phyloP scores from a whole-genome alignment of 257 asterid genomes.

The Capsicum rhomboideum region DNA sequence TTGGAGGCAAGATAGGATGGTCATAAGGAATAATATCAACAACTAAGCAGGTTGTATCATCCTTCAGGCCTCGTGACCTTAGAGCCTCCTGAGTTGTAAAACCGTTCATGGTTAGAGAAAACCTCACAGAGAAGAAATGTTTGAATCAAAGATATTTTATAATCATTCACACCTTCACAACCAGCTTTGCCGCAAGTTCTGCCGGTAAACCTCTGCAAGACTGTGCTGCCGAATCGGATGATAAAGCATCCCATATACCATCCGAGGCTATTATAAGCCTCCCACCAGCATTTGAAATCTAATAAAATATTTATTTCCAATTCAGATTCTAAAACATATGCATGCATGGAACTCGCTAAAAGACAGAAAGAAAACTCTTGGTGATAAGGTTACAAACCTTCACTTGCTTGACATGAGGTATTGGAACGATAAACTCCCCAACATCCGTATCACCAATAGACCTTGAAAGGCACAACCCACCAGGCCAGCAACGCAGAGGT shows the following conservation, averaged over 20 bases:
- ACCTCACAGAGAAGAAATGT: not conserved
- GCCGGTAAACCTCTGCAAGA: slow-evolving; percentile 97
- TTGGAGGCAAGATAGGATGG: slow-evolving; percentile 62
- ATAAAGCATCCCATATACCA: slow-evolving; percentile 96
- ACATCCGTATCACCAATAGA: slow-evolving; percentile 97
- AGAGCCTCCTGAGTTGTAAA: slow-evolving; percentile 77
- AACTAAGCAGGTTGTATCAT: slow-evolving; percentile 98
- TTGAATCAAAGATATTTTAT: not conserved
- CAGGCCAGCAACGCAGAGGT: slow-evolving; percentile 99
- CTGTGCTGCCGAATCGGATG: slow-evolving; percentile 82
- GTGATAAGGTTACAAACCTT: slow-evolving; percentile 46
- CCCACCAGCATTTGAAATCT: slow-evolving; percentile 98
- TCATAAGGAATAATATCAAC: slow-evolving; percentile 97
- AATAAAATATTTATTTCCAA: slow-evolving; percentile 6
- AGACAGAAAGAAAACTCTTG: not conserved
- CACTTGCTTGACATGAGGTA: slow-evolving; percentile 99
- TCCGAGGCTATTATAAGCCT: slow-evolving; percentile 97
- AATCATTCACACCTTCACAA: slow-evolving; percentile 64
- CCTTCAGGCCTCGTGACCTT: slow-evolving; percentile 95
- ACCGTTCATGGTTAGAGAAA: slow-evolving; percentile 9
- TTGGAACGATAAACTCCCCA: slow-evolving; percentile 90
- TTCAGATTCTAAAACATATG: not conserved
- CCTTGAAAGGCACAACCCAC: slow-evolving; percentile 96
- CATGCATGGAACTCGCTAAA: not conserved
- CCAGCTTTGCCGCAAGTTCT: slow-evolving; percentile 92